Base-by-base conservation (phyloP, 225 moss, liverwort and hornwort genomes). In the Rhytidiadelphus loreus region DNA sequence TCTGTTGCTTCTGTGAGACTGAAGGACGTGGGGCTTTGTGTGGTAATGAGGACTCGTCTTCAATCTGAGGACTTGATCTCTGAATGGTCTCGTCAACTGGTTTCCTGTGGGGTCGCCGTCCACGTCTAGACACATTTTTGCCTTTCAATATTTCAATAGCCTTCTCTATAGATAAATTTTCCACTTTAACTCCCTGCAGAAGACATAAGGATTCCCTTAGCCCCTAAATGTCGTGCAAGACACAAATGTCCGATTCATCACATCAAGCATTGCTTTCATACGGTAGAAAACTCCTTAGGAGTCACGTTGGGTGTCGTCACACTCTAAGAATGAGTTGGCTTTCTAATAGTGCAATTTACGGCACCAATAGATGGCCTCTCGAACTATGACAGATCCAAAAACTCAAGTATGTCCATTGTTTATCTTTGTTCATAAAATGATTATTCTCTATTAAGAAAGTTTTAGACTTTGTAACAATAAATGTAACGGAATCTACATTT, bases 141-240 rank as follows among this genome's bases (percentile, higher is more conserved):
- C 96, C 96, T 62, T 93, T 88, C 84, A 97, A 78, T 48, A 96
- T 87, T 65, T 85, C 91, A 50, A 92, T 90, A 72, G 92, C 95
- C 87, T 93, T 85, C 41, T 95, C 95, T n/a, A 96, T 53, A n/a
- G 95, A 85, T 82, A 96, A 58, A 37, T 77, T 88, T 86, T 91
- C 86, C 43, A 88, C 43, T 82, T 64, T 58, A 16, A 91, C 74
- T 53, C 69, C 91, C 91, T 93, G 86, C 68, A 86, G 48, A 77
- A 72, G 60, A 39, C 39, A n/a, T 7, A 19, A 24, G 24, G 9
- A 37, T 69, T 32, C 13, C 58, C n/a, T 80, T 11, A 53, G 41
- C 50, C 33, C 39, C 30, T 32, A 11, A 72, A 62, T 81, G 52
- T 11, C 28, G 63, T 77, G 53, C 63, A 86, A 39, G 39, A 77